These are phyloP conservation scores for Penicillium sp. DNA, from an alignment of 2,329 filamentous ascomycete species.

Conservation along the genomic window DNA sequence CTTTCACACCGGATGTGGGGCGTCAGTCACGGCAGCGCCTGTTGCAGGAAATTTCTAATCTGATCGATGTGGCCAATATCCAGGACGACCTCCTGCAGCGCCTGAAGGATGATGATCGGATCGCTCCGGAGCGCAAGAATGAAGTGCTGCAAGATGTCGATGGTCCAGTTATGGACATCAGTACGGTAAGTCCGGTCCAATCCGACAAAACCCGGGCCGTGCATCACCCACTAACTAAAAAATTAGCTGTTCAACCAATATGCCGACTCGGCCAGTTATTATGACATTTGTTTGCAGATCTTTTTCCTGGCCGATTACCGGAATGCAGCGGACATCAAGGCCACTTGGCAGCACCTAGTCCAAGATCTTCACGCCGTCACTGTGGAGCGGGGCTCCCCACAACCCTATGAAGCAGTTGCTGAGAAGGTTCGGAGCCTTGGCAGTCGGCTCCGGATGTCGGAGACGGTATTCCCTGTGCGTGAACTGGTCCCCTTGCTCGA, in stretches of 20 bases:
- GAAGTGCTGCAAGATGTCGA: constrained; percentile 70
- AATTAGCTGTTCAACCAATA: constrained; percentile 85
- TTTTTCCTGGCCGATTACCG: constrained; percentile 91
- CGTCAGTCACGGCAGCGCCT: constrained; percentile 81
- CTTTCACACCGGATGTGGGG: constrained; percentile 72
- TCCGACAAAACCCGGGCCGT: neutral
- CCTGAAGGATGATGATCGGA: constrained; percentile 69
- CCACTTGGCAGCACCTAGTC: constrained; percentile 83
- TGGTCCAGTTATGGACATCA: constrained; percentile 74
- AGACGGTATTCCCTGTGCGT: constrained; percentile 57
- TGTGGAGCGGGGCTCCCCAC: constrained; percentile 41
- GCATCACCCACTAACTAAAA: neutral
- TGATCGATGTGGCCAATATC: constrained; percentile 90
- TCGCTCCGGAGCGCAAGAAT: constrained; percentile 62
- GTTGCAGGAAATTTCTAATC: constrained; percentile 78
- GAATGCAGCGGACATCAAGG: constrained; percentile 77
- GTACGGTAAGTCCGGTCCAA: constrained; percentile 62
- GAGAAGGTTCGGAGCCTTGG: constrained; percentile 60
- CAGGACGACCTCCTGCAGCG: constrained; percentile 87
- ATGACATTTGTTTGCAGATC: constrained; percentile 88
- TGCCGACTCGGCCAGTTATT: constrained; percentile 87
- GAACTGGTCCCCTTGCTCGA: constrained; percentile 58
- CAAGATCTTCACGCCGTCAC: constrained; percentile 65
- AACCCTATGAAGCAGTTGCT: constrained; percentile 51
- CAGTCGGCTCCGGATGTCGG: constrained; percentile 56